A percentile compares a stretch with the other conserved stretches of the same genome.
These are phyloP conservation scores for Ophiostoma quercus DNA, from an alignment of 2,329 filamentous ascomycete genomes.

Conservation along the genomic window DNA sequence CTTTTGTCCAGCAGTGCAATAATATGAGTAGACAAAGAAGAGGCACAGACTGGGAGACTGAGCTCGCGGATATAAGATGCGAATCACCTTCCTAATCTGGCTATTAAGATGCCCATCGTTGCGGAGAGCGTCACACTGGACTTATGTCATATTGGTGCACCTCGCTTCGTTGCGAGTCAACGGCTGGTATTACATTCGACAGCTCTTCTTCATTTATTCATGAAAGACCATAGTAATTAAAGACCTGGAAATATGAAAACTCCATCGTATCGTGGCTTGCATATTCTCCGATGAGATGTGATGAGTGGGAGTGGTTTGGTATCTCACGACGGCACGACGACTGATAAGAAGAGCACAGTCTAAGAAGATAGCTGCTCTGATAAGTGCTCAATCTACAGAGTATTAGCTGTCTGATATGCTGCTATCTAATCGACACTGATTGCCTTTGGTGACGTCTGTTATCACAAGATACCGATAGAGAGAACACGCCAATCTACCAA, in stretches of 20 bases:
- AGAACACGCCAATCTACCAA: neutral
- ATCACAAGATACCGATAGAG: neutral
- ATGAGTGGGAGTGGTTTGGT: neutral
- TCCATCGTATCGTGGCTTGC: neutral
- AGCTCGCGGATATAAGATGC: neutral
- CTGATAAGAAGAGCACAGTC: neutral
- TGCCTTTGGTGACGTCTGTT: neutral
- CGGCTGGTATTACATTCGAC: neutral
- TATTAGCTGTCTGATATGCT: neutral
- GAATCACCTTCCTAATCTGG: neutral
- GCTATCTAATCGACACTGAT: neutral
- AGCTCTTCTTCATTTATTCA: neutral
- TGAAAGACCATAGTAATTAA: neutral
- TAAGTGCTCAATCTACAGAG: neutral
- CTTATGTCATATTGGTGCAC: neutral
- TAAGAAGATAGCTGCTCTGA: neutral
- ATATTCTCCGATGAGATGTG: neutral
- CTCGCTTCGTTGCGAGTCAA: neutral
- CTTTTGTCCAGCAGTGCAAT: neutral
- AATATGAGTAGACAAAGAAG: neutral
- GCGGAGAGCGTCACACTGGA: constrained; percentile 4
- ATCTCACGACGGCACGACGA: neutral
- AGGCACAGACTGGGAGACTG: neutral
- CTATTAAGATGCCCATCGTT: neutral
- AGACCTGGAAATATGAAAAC: neutral